A percentile compares a stretch with the other conserved stretches of the same genome.
Evolutionary conservation across 2,329 filamentous ascomycete species (phyloP).

Genomic region (Metarhizium humberi): DNA sequence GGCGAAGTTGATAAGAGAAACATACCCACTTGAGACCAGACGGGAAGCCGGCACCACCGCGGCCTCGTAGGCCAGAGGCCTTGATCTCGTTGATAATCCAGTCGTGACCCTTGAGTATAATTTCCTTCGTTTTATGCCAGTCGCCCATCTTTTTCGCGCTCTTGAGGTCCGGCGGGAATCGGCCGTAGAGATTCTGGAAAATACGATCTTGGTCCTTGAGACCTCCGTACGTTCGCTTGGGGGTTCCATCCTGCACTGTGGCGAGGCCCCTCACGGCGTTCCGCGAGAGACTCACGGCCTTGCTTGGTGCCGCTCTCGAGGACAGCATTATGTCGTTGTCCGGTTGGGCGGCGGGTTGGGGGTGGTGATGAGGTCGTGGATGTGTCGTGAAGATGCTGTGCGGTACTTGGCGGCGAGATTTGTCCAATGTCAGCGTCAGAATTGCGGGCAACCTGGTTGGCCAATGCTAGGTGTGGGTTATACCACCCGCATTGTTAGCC

Average conservation of each 20-base stretch:
- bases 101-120: conserved; percentile 91
- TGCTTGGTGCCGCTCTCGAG: conserved; percentile 30
- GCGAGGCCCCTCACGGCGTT: conserved; percentile 60
- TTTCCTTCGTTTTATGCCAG: conserved; percentile 99
- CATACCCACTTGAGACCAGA: conserved; percentile 98
- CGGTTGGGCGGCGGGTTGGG: conserved; percentile 13
- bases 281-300: conserved; percentile 31
- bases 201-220: conserved; percentile 96
- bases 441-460: conserved; percentile 31
- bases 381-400: conserved; percentile 20
- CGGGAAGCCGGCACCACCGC: conserved; percentile 95
- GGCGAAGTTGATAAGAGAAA: conserved; percentile 12
- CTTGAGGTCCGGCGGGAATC: conserved; percentile 84
- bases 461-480: conserved; percentile 22
- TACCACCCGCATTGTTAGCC: conserved; percentile 21
- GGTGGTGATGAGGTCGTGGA: conserved; percentile 13
- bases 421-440: conserved; percentile 24
- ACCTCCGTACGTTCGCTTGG: conserved; percentile 70
- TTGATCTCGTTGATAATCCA: conserved; percentile 99
- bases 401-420: conserved; percentile 26
- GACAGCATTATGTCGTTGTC: conserved; percentile 33
- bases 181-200: conserved; percentile 96
- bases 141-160: conserved; percentile 96
- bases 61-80: conserved; percentile 86
- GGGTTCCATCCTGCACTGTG: conserved; percentile 65